phyloP scores from a whole-genome alignment of 495 filamentous ascomycete species.

The Glonium stellatum region DNA sequence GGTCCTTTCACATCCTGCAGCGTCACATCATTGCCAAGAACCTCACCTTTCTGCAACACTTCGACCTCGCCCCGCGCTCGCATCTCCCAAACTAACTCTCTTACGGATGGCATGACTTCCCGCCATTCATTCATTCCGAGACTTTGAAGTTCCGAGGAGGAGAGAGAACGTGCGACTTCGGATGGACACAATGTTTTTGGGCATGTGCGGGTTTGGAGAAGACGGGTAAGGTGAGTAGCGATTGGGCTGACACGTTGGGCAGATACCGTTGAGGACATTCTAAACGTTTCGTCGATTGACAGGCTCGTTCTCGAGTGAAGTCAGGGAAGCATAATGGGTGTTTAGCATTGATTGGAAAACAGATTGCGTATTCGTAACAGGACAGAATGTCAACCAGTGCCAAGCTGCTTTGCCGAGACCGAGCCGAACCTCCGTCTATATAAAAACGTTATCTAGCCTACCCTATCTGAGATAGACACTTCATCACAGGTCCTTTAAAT shows the following conservation, averaged over 20 bases:
- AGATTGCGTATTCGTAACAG: no score
- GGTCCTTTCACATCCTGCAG: conserved; percentile 37
- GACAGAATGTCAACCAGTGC: no score
- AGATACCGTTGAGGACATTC: no score
- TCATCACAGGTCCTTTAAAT: no score
- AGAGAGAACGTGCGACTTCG: conserved; percentile 39
- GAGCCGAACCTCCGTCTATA: no score
- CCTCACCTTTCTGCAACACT: conserved; percentile 42
- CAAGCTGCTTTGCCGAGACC: no score
- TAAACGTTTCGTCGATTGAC: no score
- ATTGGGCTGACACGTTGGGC: not conserved
- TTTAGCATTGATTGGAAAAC: no score
- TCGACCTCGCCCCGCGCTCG: conserved; percentile 38
- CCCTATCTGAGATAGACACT: no score
- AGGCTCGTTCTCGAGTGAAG: no score
- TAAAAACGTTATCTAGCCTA: no score
- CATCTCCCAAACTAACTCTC: conserved; percentile 36
- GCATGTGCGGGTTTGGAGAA: conserved; percentile 21
- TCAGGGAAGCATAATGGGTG: no score
- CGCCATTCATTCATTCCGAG: conserved; percentile 39
- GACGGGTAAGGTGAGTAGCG: conserved; percentile 3
- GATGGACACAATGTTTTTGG: conserved; percentile 50
- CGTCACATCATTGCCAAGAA: conserved; percentile 28
- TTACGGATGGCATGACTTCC: conserved; percentile 40
- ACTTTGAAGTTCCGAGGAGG: conserved; percentile 18